A percentile compares a stretch with the other conserved stretches of the same genome.
phyloP scores from a whole-genome alignment of 1,284 basidiomycete genomes.

The Cutaneotrichosporon sp. region DNA sequence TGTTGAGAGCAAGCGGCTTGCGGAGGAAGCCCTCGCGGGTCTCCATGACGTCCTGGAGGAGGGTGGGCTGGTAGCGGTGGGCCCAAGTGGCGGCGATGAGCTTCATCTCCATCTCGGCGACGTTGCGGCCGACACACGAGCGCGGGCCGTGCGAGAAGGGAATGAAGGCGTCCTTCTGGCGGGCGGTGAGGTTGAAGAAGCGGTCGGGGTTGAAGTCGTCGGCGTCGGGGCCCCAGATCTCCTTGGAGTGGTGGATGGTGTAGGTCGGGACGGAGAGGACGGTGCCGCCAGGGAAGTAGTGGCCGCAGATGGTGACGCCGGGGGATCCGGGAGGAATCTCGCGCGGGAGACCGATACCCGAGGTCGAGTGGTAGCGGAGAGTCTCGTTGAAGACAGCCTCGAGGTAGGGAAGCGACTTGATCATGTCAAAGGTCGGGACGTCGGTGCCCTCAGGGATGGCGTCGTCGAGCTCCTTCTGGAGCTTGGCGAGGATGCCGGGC shows the following conservation, averaged over 20 bases:
- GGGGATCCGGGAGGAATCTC: slow-evolving; percentile 58
- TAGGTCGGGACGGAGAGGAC: slow-evolving; percentile 28
- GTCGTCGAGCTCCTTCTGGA: slow-evolving; percentile 78
- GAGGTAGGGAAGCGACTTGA: slow-evolving; percentile 71
- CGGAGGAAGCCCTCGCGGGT: slow-evolving; percentile 26
- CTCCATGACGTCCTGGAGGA: slow-evolving; percentile 22
- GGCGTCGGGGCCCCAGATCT: slow-evolving; percentile 62
- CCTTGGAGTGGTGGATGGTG: slow-evolving; percentile 57
- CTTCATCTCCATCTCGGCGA: slow-evolving; percentile 30
- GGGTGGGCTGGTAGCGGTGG: slow-evolving; percentile 23
- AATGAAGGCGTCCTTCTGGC: slow-evolving; percentile 30
- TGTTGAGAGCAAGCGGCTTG: slow-evolving; percentile 23
- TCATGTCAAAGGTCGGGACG: slow-evolving; percentile 57
- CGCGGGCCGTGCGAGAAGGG: slow-evolving; percentile 37
- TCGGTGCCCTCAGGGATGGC: slow-evolving; percentile 64
- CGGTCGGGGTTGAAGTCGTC: slow-evolving; percentile 34
- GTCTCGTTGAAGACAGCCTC: slow-evolving; percentile 80
- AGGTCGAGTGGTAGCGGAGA: slow-evolving; percentile 73
- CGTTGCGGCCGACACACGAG: slow-evolving; percentile 37
- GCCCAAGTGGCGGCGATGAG: slow-evolving; percentile 26
- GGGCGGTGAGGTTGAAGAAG: slow-evolving; percentile 18
- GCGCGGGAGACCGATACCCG: slow-evolving; percentile 75
- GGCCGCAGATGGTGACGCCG: slow-evolving; percentile 24
- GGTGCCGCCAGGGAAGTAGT: slow-evolving; percentile 27
- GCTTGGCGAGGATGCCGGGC: slow-evolving; percentile 65